These are phyloP conservation scores for Cucurbita pepo DNA, from an alignment of 306 rosid genomes.

Conservation along the genomic window DNA sequence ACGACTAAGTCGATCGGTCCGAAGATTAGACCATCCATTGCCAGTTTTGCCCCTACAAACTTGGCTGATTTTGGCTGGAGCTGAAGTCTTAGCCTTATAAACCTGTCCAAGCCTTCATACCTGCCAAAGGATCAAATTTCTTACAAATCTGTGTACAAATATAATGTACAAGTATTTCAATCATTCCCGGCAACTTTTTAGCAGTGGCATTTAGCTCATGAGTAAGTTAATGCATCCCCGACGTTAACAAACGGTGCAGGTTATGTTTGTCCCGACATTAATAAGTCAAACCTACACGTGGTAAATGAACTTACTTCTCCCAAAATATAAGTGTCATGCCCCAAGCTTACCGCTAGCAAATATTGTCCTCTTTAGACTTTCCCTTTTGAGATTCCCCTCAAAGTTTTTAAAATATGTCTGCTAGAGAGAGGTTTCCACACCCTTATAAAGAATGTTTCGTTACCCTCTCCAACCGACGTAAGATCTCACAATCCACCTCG, in stretches of 20 bases:
- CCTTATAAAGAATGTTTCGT: no score
- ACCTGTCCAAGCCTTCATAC: slow-evolving; percentile 75
- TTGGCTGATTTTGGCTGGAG: slow-evolving; percentile 52
- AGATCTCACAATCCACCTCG: no score
- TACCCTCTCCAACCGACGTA: no score
- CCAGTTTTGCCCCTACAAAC: slow-evolving; percentile 73
- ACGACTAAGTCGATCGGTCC: slow-evolving; percentile 65
- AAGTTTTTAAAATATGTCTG: no score
- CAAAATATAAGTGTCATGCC: background rate
- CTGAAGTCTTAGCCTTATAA: slow-evolving; percentile 35
- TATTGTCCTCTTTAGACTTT: no score
- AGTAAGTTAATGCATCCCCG: background rate
- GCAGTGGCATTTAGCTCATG: background rate
- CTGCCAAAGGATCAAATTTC: slow-evolving; percentile 19
- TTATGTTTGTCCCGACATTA: background rate
- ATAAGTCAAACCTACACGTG: background rate
- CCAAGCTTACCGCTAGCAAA: no score
- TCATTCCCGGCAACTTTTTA: background rate
- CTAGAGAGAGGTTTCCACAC: no score
- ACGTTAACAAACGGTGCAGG: background rate
- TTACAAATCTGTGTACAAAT: background rate
- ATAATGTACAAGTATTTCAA: background rate
- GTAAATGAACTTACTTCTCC: background rate
- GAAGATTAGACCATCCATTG: slow-evolving; percentile 46
- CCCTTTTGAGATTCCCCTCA: no score